Percentiles rank a stretch among this genome's conserved stretches.
phyloP scores from a whole-genome alignment of 1,284 basidiomycete genomes.

The Singerocomus rubriflavus region DNA sequence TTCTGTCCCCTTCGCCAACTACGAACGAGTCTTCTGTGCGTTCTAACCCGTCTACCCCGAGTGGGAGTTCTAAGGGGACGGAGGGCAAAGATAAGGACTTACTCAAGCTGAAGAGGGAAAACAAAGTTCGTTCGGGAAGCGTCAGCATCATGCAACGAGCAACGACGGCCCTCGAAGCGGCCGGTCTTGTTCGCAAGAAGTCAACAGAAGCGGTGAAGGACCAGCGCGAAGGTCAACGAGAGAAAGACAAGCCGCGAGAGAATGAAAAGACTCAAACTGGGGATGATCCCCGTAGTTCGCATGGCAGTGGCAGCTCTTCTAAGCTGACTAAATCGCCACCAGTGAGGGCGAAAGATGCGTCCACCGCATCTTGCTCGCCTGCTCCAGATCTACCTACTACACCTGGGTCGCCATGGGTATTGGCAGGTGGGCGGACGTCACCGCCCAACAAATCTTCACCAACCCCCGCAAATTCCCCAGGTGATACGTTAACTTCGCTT shows the following conservation, averaged over 20 bases:
- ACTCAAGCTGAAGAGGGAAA: conserved; percentile 44
- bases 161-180: conserved; percentile 82
- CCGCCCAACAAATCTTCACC: conserved; percentile 36
- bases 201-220: conserved; percentile 68
- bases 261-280: conserved; percentile 42
- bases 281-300: conserved; percentile 61
- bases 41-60: conserved; percentile 66
- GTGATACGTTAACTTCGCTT: conserved; percentile 51
- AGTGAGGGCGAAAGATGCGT: conserved; percentile 50
- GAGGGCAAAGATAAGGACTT: conserved; percentile 45
- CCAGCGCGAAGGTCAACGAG: conserved; percentile 46
- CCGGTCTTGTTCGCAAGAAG: conserved; percentile 77
- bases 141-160: conserved; percentile 93
- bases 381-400: conserved; percentile 47
- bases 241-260: conserved; percentile 41
- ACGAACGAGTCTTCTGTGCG: conserved; percentile 45
- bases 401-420: conserved; percentile 68
- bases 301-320: conserved; percentile 53
- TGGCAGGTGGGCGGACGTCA: conserved; percentile 48
- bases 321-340: conserved; percentile 71
- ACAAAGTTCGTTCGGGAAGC: conserved; percentile 74
- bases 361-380: conserved; percentile 35
- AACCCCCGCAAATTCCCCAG: conserved; percentile 53
- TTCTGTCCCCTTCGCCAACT: conserved; percentile 63
- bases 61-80: conserved; percentile 43